Evolutionary conservation across 2,329 filamentous ascomycete genomes (phyloP).

Genomic region (Juglanconis oblonga): DNA sequence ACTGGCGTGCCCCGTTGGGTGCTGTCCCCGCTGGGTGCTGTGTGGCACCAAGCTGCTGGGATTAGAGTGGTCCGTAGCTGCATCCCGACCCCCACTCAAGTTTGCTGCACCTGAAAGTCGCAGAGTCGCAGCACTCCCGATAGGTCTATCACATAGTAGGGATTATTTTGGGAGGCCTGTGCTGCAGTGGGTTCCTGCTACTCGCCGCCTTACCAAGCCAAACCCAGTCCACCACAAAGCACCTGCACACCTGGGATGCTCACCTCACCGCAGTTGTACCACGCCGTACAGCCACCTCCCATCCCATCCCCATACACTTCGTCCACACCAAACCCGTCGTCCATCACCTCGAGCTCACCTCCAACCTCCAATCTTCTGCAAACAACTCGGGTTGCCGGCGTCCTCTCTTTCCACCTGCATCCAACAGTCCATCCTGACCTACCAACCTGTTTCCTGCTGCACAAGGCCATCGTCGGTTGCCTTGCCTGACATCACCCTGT

Average conservation of each 20-base stretch:
- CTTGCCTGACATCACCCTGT: not conserved
- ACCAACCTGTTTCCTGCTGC: not conserved
- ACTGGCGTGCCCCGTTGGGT: not conserved
- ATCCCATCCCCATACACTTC: not conserved
- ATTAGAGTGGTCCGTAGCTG: no score
- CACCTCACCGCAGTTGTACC: not conserved
- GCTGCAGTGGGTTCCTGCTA: no score
- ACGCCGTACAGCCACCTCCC: conserved; percentile 4
- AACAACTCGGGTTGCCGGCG: not conserved
- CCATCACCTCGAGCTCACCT: not conserved
- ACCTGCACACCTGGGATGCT: not conserved
- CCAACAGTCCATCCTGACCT: not conserved
- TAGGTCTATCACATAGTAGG: no score
- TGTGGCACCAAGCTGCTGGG: conserved; percentile 1
- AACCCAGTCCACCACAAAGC: not conserved
- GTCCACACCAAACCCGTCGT: not conserved
- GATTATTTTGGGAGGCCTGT: no score
- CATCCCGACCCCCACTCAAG: no score
- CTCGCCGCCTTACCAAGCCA: no score
- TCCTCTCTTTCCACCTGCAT: not conserved
- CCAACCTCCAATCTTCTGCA: not conserved
- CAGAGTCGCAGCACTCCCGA: no score
- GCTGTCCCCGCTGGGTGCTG: not conserved
- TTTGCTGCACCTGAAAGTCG: no score
- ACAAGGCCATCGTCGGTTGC: not conserved